These are phyloP conservation scores for Cystobasidium ongulense DNA, from an alignment of 768 basidiomycete species.

Conservation along the genomic window DNA sequence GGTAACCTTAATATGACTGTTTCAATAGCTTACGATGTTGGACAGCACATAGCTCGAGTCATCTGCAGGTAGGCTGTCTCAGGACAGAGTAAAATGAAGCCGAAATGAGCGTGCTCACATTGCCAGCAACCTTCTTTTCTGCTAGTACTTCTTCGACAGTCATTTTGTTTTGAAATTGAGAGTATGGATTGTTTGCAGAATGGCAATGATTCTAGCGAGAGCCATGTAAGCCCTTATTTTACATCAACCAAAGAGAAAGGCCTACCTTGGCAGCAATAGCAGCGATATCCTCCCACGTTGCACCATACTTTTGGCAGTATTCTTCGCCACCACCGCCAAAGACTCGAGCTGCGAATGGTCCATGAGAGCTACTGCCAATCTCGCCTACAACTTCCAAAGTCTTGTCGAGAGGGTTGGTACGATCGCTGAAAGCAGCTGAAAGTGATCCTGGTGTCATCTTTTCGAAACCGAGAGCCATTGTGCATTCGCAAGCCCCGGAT, in stretches of 20 bases:
- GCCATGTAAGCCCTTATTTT: not conserved
- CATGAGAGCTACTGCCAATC: constrained; percentile 21
- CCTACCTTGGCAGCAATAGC: constrained; percentile 58
- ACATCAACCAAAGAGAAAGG: not conserved
- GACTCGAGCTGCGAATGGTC: constrained; percentile 52
- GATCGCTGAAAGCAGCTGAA: constrained; percentile 31
- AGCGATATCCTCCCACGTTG: constrained; percentile 59
- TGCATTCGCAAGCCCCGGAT: constrained; percentile 62
- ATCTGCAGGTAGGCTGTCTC: not conserved
- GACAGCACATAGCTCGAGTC: constrained; percentile 25
- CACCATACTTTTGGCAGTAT: constrained; percentile 68
- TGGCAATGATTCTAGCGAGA: constrained; percentile 71
- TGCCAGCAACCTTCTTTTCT: constrained; percentile 61
- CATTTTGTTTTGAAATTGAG: constrained; percentile 75
- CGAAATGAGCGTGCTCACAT: constrained; percentile 41
- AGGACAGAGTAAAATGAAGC: not conserved
- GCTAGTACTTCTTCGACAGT: constrained; percentile 61
- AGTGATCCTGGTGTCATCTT: constrained; percentile 47
- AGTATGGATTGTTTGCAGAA: constrained; percentile 72
- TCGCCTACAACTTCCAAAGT: constrained; percentile 34
- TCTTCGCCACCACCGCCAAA: constrained; percentile 66
- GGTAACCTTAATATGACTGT: not conserved
- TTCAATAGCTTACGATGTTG: not conserved
- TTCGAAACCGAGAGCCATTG: constrained; percentile 76
- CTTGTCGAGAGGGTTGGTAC: constrained; percentile 34